Percentiles rank a stretch among this genome's conserved stretches.
Evolutionary conservation across 768 basidiomycete genomes (phyloP).

Genomic region (Chalciporus pseudorubinellus): DNA sequence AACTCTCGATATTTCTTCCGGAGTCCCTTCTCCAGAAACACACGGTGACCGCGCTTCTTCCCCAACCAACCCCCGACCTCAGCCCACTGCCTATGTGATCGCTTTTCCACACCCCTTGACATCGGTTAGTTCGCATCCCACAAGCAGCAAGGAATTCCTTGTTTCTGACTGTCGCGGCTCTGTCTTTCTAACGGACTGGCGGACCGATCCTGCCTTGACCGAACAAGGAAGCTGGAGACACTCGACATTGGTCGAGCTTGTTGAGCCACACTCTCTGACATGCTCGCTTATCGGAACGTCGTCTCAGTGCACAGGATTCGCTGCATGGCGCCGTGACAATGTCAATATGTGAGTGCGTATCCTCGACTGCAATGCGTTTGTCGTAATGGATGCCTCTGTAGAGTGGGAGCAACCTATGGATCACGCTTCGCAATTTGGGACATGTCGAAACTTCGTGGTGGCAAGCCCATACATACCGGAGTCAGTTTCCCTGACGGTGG

Average conservation of each 20-base stretch:
- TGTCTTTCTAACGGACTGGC: slow-evolving; percentile 81
- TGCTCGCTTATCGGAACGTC: slow-evolving; percentile 47
- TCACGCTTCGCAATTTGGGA: slow-evolving; percentile 78
- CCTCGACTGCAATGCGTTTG: not conserved
- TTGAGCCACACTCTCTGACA: slow-evolving; percentile 65
- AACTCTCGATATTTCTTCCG: slow-evolving; percentile 42
- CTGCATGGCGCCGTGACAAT: slow-evolving; percentile 69
- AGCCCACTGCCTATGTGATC: slow-evolving; percentile 77
- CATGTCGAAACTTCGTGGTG: slow-evolving; percentile 65
- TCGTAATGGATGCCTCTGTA: slow-evolving; percentile 26
- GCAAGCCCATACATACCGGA: slow-evolving; percentile 65
- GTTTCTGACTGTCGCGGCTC: slow-evolving; percentile 74
- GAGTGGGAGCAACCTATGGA: slow-evolving; percentile 75
- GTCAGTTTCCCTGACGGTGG: slow-evolving; percentile 66
- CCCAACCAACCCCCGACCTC: slow-evolving; percentile 42
- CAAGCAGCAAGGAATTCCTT: slow-evolving; percentile 74
- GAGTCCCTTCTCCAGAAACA: slow-evolving; percentile 31
- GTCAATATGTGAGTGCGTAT: slow-evolving; percentile 63
- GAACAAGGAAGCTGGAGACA: slow-evolving; percentile 58
- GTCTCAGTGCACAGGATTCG: slow-evolving; percentile 52
- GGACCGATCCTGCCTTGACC: slow-evolving; percentile 58
- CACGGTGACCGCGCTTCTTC: slow-evolving; percentile 31
- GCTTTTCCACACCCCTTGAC: slow-evolving; percentile 70
- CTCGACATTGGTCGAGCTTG: slow-evolving; percentile 65
- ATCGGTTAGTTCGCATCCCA: slow-evolving; percentile 66